phyloP scores from a whole-genome alignment of 2,329 filamentous ascomycete species.

The Aspergillus niger region DNA sequence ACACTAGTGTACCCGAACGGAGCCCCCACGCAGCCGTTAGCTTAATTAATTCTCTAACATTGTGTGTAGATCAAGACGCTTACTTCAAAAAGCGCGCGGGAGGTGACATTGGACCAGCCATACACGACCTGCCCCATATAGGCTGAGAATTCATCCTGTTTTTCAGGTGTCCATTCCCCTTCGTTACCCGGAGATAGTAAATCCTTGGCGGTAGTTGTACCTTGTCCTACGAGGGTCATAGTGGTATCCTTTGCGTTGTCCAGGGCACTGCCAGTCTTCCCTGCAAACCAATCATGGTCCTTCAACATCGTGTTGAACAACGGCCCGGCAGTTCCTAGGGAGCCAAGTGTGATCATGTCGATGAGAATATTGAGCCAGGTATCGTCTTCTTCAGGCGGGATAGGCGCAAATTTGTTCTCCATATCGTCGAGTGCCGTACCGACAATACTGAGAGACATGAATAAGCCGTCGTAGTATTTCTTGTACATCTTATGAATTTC shows the following conservation, averaged over 20 bases:
- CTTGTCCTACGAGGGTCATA: constrained; percentile 7
- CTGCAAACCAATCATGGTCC: neutral
- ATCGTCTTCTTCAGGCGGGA: constrained; percentile 14
- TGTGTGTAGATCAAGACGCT: too few relatives aligned
- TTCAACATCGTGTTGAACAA: constrained; percentile 12
- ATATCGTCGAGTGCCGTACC: neutral
- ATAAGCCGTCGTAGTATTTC: neutral
- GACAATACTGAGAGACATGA: neutral
- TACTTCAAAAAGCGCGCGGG: neutral
- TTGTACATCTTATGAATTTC: neutral
- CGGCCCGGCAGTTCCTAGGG: constrained; percentile 9
- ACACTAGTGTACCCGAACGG: too few relatives aligned
- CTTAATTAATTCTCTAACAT: too few relatives aligned
- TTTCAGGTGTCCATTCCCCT: constrained; percentile 11
- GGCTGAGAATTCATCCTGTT: constrained; percentile 13
- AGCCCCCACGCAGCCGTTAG: too few relatives aligned
- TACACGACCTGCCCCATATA: constrained; percentile 13
- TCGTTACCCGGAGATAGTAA: too few relatives aligned
- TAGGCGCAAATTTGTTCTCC: constrained; percentile 21
- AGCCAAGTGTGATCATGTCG: constrained; percentile 15
- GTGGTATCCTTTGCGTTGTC: constrained; percentile 10
- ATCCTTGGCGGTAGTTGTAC: constrained; percentile 13
- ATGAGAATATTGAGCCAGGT: constrained; percentile 14
- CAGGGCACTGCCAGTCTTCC: constrained; percentile 1
- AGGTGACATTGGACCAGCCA: constrained; percentile 11